These are phyloP conservation scores for Plasmodium gonderi DNA, from an alignment of 169 alveolate genomes.

Conservation along the genomic window DNA sequence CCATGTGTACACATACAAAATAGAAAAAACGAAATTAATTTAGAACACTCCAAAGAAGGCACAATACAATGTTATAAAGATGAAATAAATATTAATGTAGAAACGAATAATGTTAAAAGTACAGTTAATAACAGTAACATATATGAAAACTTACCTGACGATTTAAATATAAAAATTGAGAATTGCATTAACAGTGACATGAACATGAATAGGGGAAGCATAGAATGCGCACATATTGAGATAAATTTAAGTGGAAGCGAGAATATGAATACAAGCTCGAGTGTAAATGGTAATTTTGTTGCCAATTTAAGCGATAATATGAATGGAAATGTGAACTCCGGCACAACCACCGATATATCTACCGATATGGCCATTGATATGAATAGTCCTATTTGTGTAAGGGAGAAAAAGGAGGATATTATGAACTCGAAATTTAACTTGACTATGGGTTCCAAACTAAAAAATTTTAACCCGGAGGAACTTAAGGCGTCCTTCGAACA, in stretches of 20 bases:
- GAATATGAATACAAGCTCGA: conserved; percentile 4
- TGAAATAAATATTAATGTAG: neutral
- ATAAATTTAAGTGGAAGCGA: neutral
- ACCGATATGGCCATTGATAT: neutral
- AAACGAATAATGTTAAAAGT: conserved; percentile 6
- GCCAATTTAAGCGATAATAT: neutral
- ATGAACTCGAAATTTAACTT: neutral
- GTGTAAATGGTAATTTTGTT: neutral
- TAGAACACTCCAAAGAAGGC: conserved; percentile 23
- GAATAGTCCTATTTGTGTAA: too few species aligned
- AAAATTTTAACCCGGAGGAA: conserved; percentile 16
- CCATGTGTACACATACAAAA: conserved; percentile 65
- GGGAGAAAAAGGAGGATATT: too few species aligned
- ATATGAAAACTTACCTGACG: neutral
- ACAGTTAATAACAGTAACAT: conserved; percentile 13
- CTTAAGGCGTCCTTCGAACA: neutral
- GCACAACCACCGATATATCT: neutral
- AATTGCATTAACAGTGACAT: neutral
- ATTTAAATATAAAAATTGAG: conserved; percentile 4
- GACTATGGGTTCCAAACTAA: neutral
- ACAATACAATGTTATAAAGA: neutral
- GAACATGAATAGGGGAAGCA: neutral
- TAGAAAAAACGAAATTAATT: conserved; percentile 12
- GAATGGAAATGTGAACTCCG: neutral
- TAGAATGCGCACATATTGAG: neutral